A percentile compares a stretch with the other conserved stretches of the same genome.
Evolutionary conservation across 2,329 filamentous ascomycete genomes (phyloP).

Genomic region (Cladosporium halotolerans): DNA sequence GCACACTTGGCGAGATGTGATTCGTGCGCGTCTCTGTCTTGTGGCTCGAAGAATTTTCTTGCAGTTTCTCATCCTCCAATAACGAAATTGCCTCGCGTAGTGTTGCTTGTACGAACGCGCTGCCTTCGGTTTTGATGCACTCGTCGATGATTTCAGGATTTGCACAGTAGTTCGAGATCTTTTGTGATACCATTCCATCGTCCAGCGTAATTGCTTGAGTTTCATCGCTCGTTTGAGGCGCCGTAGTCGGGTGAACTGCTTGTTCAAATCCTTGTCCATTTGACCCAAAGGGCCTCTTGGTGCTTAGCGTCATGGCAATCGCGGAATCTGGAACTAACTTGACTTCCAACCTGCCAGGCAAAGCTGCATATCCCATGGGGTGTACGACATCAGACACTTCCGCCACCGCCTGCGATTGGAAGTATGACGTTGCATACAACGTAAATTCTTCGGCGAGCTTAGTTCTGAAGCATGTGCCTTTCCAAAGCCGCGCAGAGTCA

Average conservation of each 20-base stretch:
- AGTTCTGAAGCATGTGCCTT: conserved; percentile 53
- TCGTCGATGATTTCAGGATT: background rate
- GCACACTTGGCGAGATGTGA: conserved; percentile 29
- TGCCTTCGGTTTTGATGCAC: conserved; percentile 46
- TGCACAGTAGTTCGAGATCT: conserved; percentile 45
- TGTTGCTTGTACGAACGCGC: conserved; percentile 47
- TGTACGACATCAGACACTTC: background rate
- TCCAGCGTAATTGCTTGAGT: conserved; percentile 23
- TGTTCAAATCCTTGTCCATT: background rate
- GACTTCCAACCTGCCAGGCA: background rate
- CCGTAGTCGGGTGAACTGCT: background rate
- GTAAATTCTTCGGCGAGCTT: conserved; percentile 54
- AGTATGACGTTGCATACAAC: conserved; percentile 49
- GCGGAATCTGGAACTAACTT: background rate
- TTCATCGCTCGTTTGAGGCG: background rate
- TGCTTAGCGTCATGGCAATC: background rate
- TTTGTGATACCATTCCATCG: conserved; percentile 42
- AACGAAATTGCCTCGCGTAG: conserved; percentile 32
- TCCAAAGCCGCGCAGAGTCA: conserved; percentile 57
- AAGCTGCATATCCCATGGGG: background rate
- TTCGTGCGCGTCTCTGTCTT: conserved; percentile 3
- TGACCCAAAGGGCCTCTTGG: background rate
- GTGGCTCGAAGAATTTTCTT: conserved; percentile 3
- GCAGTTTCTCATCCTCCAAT: background rate
- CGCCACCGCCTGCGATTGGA: conserved; percentile 21